Evolutionary conservation across 768 basidiomycete genomes (phyloP), one percentile per base, ranked within the genome.

Genomic region (Podaxis mareebaensis): DNA sequence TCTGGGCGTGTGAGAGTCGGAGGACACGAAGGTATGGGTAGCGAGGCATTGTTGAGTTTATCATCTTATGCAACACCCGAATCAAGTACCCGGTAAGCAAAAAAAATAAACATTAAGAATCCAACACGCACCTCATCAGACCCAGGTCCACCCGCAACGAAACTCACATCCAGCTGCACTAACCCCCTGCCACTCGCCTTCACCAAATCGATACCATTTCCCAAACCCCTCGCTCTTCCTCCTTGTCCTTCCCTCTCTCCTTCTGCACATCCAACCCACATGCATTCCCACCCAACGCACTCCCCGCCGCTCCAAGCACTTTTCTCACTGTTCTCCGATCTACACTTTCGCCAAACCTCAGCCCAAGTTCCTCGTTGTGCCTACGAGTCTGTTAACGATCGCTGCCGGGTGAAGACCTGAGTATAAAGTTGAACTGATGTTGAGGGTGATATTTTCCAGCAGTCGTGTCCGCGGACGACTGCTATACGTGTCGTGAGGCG

Each of bases 261-360:
- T n/a, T 52, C 8, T n/a, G 24, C 52, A 33, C 49, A 56, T n/a
- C 52, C 55, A 8, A 55, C 26, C 5, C 63, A 3, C 28, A n/a
- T 22, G 38, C 51, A 26, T 2, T 39, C 1, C 64, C 59, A 4
- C 77, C 77, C 4, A 79, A 66, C n/a, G 74, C 70, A 4, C 75
- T 73, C 38, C 77, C 78, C 2, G 74, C 77, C 4, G 81, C 79
- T 20, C 75, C 75, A 42, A 84, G 60, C 10, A 81, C 74, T 65
- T 83, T 83, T 60, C 80, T 81, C 36, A 81, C 74, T 12, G 81
- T 78, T 46, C 83, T 72, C 61, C 73, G 71, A 65, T 84, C 83
- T 15, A 83, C 78, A 26, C 69, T 68, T 24, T 73, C 69, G 1
- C 75, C 72, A 64, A 84, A 83, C 8, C 70, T 66, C 3, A 84